Percentiles rank a stretch among this genome's conserved stretches.
Evolutionary conservation across 768 basidiomycete species (phyloP).

Genomic region (Lanmaoa rubissima): DNA sequence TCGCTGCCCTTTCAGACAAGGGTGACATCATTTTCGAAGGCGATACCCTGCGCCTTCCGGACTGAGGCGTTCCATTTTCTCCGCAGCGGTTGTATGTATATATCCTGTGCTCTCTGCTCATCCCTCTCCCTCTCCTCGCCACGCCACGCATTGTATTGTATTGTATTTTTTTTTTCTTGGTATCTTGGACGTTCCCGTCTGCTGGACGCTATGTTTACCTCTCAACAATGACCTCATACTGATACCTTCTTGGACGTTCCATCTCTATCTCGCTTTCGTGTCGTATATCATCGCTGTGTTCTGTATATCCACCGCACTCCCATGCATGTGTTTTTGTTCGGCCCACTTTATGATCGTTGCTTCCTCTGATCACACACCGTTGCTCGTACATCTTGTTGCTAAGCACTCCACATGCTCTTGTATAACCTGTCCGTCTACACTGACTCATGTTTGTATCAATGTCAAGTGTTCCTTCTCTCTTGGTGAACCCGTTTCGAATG

Average conservation of each 20-base stretch:
- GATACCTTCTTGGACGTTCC: conserved; percentile 25
- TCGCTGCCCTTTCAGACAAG: conserved; percentile 44
- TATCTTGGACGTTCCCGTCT: conserved; percentile 21
- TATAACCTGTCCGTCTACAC: conserved; percentile 16
- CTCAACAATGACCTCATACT: conserved; percentile 6
- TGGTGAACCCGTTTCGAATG: neutral
- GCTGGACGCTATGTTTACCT: conserved; percentile 2
- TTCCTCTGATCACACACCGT: neutral
- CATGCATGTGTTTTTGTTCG: neutral
- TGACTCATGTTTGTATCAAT: conserved; percentile 23
- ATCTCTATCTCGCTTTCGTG: conserved; percentile 12
- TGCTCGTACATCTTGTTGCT: neutral
- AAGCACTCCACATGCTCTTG: conserved; percentile 9
- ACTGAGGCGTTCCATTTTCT: conserved; percentile 7
- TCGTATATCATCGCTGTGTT: conserved; percentile 13
- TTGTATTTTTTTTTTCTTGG: conserved; percentile 16
- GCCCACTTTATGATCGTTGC: neutral
- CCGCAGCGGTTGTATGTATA: neutral
- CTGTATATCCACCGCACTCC: conserved; percentile 10
- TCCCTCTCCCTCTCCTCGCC: neutral
- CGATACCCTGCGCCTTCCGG: conserved; percentile 38
- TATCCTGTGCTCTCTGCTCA: neutral
- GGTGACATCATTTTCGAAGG: conserved; percentile 52
- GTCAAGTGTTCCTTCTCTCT: neutral
- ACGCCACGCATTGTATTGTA: conserved; percentile 14